Evolutionary conservation across 345 rosid species (phyloP), one percentile per base, ranked within the genome.

Genomic region (Hibiscus trionum): DNA sequence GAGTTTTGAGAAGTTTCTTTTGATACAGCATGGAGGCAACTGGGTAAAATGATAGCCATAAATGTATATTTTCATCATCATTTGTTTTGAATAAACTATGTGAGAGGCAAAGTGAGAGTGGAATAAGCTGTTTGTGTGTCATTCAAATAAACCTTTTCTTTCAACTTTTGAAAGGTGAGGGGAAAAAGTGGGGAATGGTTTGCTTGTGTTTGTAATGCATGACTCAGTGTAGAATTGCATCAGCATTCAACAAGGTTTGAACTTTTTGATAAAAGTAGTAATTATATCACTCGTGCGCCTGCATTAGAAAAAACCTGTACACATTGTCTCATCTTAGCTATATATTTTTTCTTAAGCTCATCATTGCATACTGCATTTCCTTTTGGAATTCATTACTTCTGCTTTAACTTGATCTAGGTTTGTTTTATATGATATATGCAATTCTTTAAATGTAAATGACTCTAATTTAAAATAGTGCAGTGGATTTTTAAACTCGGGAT

Each of bases 1-100:
- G 39, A 68, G 65, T 71, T 61, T 50, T 75, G 72, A 77, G 19
- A 71, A 35, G 39, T 6, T 35, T 35, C 9, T 6, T 35, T 6
- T 35, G 39, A 35, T 35, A 35, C 39, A 35, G 39, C 39, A 35
- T 35, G 39, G 39, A 35, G 39, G 39, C 24, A 47, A 69, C 55
- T 60, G 16, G 52, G 52, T 47, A 11, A 69, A 58, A 66, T 61
- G 66, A 27, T 42, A 19, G 52, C 66, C 35, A 10, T 64, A 69
- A 77, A 52, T 71, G 82, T 73, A 71, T 50, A 60, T 71, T 72
- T 44, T 31, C 2, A 21, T 76, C 77, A 42, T 78, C 77, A 69
- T 75, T 77, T 75, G 83, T 73, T 63, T 17, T 72, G 80, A 80
- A 76, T 72, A 73, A 76, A 59, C 53, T 47, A 2, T 47, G 39